Evolutionary conservation across 345 rosid species (phyloP).

Genomic region (sweet orange (Citrus sinensis)): DVS_A1.0 CM039163.1:14321001-14321500

Average conservation of each 20-base stretch:
- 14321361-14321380: too few relatives aligned
- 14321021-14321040: conserved; percentile 48
- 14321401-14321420: background rate
- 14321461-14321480: background rate
- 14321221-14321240: background rate
- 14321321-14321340: background rate
- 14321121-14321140: conserved; percentile 54
- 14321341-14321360: background rate
- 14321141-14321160: background rate
- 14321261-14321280: background rate
- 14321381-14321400: background rate
- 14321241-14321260: background rate
- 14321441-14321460: background rate
- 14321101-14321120: conserved; percentile 80
- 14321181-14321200: background rate
- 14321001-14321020: conserved; percentile 46
- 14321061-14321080: conserved; percentile 61
- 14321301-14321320: background rate
- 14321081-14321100: conserved; percentile 79
- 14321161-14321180: background rate
- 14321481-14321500: background rate
- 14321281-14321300: background rate
- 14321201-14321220: background rate
- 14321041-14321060: conserved; percentile 49
- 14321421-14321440: background rate